phyloP scores from a whole-genome alignment of 2,329 filamentous ascomycete species.

The Alternaria viburni region DNA sequence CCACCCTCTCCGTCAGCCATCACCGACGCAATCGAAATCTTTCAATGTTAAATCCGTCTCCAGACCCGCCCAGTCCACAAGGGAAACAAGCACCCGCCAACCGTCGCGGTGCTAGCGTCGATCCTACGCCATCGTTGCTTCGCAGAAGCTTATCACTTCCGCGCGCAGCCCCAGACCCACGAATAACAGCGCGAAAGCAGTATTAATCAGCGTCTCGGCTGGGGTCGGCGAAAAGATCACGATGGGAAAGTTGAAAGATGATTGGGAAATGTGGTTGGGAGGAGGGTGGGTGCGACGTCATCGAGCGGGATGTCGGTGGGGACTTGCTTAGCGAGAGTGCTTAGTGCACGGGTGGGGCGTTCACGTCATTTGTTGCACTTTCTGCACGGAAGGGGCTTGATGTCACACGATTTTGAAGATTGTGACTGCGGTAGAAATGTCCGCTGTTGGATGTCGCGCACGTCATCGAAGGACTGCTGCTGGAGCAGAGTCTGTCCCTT shows the following conservation, averaged over 20 bases:
- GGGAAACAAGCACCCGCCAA: slow-evolving; percentile 8
- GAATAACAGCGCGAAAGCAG: neutral
- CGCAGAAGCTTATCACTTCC: slow-evolving; percentile 14
- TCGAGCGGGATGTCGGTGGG: neutral
- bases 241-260: neutral
- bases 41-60: neutral
- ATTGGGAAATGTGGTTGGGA: neutral
- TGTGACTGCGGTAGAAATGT: neutral
- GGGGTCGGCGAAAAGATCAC: neutral
- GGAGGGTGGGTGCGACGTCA: slow-evolving; percentile 3
- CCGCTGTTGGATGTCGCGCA: neutral
- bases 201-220: neutral
- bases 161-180: neutral
- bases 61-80: neutral
- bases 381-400: neutral
- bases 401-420: neutral
- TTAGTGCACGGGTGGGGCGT: slow-evolving; percentile 3
- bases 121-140: slow-evolving; percentile 8
- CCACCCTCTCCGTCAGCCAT: neutral
- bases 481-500: neutral
- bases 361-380: slow-evolving; percentile 7
- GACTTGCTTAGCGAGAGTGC: slow-evolving; percentile 6
- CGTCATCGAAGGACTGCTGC: neutral
- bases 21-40: neutral
- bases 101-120: neutral